phyloP scores from a whole-genome alignment of 176 grass and related monocot species.

The Avena sativa region DNA sequence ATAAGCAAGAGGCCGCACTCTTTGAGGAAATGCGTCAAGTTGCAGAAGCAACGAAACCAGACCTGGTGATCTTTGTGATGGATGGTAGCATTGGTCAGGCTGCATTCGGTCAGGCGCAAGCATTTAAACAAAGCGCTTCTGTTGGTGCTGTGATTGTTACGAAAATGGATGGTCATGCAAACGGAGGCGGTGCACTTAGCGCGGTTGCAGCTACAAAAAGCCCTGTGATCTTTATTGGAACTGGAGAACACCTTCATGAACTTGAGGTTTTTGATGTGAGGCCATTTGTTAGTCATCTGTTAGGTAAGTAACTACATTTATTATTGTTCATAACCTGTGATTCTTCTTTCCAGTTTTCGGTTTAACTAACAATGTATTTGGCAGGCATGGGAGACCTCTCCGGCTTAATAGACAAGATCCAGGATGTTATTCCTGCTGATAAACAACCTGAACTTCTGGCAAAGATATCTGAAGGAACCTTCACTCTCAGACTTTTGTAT shows the following conservation, averaged over 20 bases:
- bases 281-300: conserved; percentile 85
- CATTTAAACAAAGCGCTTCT: conserved; percentile 92
- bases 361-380: conserved; percentile 26
- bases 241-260: conserved; percentile 87
- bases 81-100: conserved; percentile 98
- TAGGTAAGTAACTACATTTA: conserved; percentile 62
- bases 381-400: conserved; percentile 87
- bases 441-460: conserved; percentile 90
- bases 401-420: conserved; percentile 98
- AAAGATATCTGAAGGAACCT: conserved; percentile 87
- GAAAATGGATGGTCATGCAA: conserved; percentile 96
- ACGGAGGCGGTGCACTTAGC: conserved; percentile 92
- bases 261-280: conserved; percentile 95
- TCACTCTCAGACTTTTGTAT: conserved; percentile 95
- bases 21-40: conserved; percentile 99
- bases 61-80: conserved; percentile 98
- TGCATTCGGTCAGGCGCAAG: conserved; percentile 97
- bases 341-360: neutral
- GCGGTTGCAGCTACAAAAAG: conserved; percentile 97
- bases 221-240: conserved; percentile 97
- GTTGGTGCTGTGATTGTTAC: conserved; percentile 98
- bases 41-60: conserved; percentile 95
- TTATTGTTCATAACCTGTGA: neutral
- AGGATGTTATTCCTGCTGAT: conserved; percentile 90
- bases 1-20: conserved; percentile 90